Evolutionary conservation across 179 eudicot genomes (phyloP).

Genomic region (Camellia oleifera): DNA sequence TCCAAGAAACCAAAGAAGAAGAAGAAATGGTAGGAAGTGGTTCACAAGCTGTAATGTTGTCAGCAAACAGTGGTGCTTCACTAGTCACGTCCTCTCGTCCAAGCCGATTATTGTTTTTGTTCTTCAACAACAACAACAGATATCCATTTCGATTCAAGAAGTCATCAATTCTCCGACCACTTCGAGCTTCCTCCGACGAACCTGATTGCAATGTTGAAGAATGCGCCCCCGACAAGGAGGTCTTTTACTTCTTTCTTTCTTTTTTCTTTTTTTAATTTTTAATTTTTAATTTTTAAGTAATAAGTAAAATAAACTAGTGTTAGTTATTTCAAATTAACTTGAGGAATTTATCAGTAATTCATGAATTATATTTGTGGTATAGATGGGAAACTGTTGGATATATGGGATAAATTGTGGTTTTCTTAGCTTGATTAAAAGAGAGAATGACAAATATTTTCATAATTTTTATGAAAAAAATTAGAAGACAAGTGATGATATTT

Average conservation of each 20-base stretch:
- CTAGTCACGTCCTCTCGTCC: conserved; percentile 14
- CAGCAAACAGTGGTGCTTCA: conserved; percentile 29
- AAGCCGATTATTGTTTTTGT: conserved; percentile 19
- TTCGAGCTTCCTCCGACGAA: conserved; percentile 61
- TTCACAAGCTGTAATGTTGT: conserved; percentile 18
- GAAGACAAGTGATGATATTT: too few species aligned
- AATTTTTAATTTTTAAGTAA: background rate
- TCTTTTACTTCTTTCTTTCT: conserved; percentile 12
- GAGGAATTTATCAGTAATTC: background rate
- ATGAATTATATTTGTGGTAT: background rate
- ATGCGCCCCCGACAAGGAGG: conserved; percentile 99
- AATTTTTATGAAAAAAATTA: too few species aligned
- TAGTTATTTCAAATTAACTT: background rate
- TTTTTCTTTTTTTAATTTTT: background rate
- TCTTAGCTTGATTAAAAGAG: background rate
- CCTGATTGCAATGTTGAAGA: conserved; percentile 84
- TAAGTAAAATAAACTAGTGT: background rate
- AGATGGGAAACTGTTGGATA: background rate
- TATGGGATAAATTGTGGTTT: background rate
- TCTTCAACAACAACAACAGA: conserved; percentile 21
- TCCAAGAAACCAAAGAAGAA: too few species aligned
- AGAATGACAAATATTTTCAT: too few species aligned
- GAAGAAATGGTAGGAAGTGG: conserved; percentile 1
- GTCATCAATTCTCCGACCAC: conserved; percentile 12
- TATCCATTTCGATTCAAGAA: conserved; percentile 5